Base-by-base conservation (phyloP, 345 rosid genomes). In the Balakata baccata region DNA sequence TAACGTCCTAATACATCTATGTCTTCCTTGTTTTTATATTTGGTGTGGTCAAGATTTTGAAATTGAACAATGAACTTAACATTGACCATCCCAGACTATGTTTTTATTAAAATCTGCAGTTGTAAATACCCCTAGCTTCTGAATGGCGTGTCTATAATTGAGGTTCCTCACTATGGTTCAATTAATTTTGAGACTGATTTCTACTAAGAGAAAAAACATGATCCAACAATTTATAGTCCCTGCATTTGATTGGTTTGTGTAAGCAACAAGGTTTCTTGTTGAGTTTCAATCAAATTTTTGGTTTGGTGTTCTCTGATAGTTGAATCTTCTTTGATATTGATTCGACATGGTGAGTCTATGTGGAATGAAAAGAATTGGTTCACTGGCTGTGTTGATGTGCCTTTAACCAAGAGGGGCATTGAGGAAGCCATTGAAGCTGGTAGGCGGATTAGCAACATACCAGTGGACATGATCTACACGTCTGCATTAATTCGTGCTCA, bases 281-380 rank as follows among this genome's bases (percentile, higher is more conserved):
- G 46, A 16, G 66, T 63, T 14, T 38, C 3, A 18, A 63, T 4
- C 38, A 2, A 34, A 38, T 17, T 63, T 37, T 63, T 14, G 22
- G 23, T 37, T 37, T 39, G 46, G 47, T 63, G 22, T 11, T 63
- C 47, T 38, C 39, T 34, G 45, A 18, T 39, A 63, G 66, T 7
- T 39, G 66, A 63, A 34, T 63, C 47, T 63, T 63, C 97, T 74
- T 80, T 94, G 83, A 94, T 94, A 81, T 85, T 92, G 77, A 80
- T 94, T 72, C 86, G 97, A 69, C 97, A 95, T 66, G 99, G 99
- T 22, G 99, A 92, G 76, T 95, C 99, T 18, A 81, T 92, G 70
- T 95, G 99, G 99, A 95, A 95, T 64, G 98, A 92, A 83, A 92
- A 92, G 92, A 95, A 95, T 82, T 85, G 90, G 65, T 95, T 95